Evolutionary conservation across 768 basidiomycete species (phyloP).

Genomic region (Amanita thiersii): DNA sequence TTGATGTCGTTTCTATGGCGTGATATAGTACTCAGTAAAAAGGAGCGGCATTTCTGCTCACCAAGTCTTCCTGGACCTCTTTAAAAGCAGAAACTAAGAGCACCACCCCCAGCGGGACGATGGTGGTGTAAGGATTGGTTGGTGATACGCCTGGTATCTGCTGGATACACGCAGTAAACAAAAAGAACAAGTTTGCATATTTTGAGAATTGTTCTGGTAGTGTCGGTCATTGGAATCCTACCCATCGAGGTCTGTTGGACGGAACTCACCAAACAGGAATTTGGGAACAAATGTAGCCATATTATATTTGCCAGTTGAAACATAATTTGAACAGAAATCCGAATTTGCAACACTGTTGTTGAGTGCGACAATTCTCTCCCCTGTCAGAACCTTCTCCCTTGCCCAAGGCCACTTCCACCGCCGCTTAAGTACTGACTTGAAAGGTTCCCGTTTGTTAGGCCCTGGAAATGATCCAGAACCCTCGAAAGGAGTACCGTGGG

Average conservation of each 20-base stretch:
- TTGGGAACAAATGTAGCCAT: constrained; percentile 81
- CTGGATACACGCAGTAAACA: constrained; percentile 95
- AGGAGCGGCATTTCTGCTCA: constrained; percentile 27
- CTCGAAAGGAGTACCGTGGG: constrained; percentile 31
- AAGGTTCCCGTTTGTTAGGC: constrained; percentile 13
- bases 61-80: constrained; percentile 90
- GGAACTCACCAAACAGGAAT: constrained; percentile 75
- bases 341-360: constrained; percentile 65
- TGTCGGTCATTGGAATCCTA: constrained; percentile 7
- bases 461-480: constrained; percentile 34
- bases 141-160: constrained; percentile 98
- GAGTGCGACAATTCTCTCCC: constrained; percentile 76
- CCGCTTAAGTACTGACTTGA: constrained; percentile 17
- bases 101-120: constrained; percentile 82
- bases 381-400: constrained; percentile 53
- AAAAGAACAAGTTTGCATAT: constrained; percentile 97
- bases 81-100: constrained; percentile 93
- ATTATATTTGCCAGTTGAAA: constrained; percentile 96
- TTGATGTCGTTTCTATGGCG: constrained; percentile 83
- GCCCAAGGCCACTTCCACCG: constrained; percentile 83
- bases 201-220: constrained; percentile 90
- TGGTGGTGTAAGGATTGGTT: constrained; percentile 91
- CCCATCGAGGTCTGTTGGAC: background rate
- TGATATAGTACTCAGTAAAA: constrained; percentile 3
- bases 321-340: constrained; percentile 72